Evolutionary conservation across 2,329 filamentous ascomycete genomes (phyloP), one percentile per base, ranked within the genome.

Genomic region (Cladobotryum protrusum): DNA sequence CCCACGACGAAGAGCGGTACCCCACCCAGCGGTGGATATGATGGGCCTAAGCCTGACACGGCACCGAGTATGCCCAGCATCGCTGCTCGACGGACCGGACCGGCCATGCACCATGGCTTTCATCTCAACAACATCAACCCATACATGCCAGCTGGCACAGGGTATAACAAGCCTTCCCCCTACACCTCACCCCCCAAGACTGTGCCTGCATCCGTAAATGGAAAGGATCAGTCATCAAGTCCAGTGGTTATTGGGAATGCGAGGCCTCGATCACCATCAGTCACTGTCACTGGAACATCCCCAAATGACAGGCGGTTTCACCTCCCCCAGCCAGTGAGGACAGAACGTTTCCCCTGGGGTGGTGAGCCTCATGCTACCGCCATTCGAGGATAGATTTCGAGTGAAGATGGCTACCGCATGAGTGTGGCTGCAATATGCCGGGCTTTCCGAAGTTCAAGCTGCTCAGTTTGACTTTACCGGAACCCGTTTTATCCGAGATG

Each of bases 311-410:
- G 66, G 47, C 59, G 67, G 33, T 73, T 57, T 39, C 61, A 70
- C 54, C 57, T 62, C 49, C 69, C 73, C 55, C 68, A 68, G 52
- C 57, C 70, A 56, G 66, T 68, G 60, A 48, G 58, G 45, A 54
- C 63, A 35, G 72, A 76, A 52, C 72, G 70, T 48, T 79, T 78
- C 54, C 75, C 74, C 44, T 72, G 66, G 62, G 66, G 67, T 41
- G 56, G 72, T 48, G 75, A 79, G 51, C 61, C 73, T 61, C 72
- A 78, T 64, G 67, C 74, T 41, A 73, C 76, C 61, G 76, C 76
- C 39, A 81, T 72, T 50, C 64, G 66, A 49, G 67, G 70, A 47
- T 72, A 67, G 64, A 49, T 52, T 34, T 49, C 49, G 35, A 37
- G 33, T 34, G 54, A 55, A 42, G 54, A 59, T 48, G 55, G 56